Evolutionary conservation across 1,139 yeast genomes (phyloP), one percentile per base, ranked within the genome.

Genomic region (Suhomyces taliae): DNA sequence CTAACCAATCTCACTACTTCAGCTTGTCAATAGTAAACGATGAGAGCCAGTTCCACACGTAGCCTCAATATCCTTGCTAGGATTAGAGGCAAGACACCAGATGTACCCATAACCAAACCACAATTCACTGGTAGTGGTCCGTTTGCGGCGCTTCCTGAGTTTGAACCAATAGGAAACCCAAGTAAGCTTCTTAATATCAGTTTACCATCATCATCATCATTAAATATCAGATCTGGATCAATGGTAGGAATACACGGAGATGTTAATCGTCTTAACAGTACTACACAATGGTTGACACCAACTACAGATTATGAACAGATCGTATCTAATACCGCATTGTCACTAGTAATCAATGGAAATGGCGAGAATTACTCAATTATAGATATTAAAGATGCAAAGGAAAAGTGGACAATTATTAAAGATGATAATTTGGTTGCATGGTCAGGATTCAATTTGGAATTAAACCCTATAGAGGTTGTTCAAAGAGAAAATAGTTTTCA

Each of bases 51-150:
- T 29, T 12, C 40, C 36, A 6, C 32, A 39, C 39, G 50, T 40
- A 8, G 34, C 11, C 41, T 46, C 34, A 42, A 40, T 34, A 15
- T 46, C 5, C 37, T 40, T 15, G 41, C 44, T 7, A 37, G 41
- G 36, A 27, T 40, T 29, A 32, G 41, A 7, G 34, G 32, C 19
- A 15, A 12, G 19, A 15, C 41, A 8, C 11, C 41, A 5, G 27
- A 31, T 8, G 44, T 43, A 7, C 7, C 45, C 27, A 39, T 53
- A 11, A 46, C 48, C 12, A 51, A 54, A 42, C 55, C 58, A 4
- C 31, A 51, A 49, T 38, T 58, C 40, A 70, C 74, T 1, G 76
- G 76, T 1, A 57, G 56, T 36, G 79, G 79, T 1, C 79, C 79
- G 11, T 74, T 74, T 47, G 58, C 68, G 12, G 76, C 70, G 45